Evolutionary conservation across 805 yeast genomes (phyloP).

Genomic region (Blastobotrys terrestris): DNA sequence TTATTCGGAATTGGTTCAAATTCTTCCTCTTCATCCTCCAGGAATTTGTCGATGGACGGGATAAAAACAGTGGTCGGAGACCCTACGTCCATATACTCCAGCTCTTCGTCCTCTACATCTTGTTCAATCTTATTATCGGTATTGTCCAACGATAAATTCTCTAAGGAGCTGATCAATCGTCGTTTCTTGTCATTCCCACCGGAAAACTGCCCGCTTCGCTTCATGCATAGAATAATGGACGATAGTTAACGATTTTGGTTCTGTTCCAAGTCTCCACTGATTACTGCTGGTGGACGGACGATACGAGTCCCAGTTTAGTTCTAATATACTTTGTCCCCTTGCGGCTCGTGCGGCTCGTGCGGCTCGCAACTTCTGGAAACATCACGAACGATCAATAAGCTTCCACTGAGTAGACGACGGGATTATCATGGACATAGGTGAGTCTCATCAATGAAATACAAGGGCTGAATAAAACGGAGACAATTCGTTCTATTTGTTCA

Average conservation of each 20-base stretch:
- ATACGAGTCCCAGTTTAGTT: neutral
- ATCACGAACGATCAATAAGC: too few species aligned
- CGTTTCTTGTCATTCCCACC: constrained; percentile 33
- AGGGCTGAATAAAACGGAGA: too few species aligned
- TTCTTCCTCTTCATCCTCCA: constrained; percentile 19
- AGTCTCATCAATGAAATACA: too few species aligned
- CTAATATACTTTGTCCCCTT: too few species aligned
- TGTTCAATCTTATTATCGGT: neutral
- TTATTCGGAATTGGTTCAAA: neutral
- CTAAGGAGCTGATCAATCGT: constrained; percentile 12
- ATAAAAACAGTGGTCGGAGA: constrained; percentile 20
- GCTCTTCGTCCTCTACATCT: neutral
- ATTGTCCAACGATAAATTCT: constrained; percentile 8
- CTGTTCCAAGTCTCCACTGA: too few species aligned
- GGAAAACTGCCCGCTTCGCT: neutral
- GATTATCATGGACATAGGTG: too few species aligned
- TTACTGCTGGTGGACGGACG: neutral
- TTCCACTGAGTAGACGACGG: too few species aligned
- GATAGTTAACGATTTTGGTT: too few species aligned
- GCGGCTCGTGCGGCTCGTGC: too few species aligned
- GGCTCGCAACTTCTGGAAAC: too few species aligned
- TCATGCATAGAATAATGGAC: neutral
- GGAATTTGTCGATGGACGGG: constrained; percentile 21
- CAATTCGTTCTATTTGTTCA: too few species aligned
- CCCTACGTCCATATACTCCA: constrained; percentile 18